phyloP scores from a whole-genome alignment of 306 rosid species.

The Leucaena leucocephala region DNA sequence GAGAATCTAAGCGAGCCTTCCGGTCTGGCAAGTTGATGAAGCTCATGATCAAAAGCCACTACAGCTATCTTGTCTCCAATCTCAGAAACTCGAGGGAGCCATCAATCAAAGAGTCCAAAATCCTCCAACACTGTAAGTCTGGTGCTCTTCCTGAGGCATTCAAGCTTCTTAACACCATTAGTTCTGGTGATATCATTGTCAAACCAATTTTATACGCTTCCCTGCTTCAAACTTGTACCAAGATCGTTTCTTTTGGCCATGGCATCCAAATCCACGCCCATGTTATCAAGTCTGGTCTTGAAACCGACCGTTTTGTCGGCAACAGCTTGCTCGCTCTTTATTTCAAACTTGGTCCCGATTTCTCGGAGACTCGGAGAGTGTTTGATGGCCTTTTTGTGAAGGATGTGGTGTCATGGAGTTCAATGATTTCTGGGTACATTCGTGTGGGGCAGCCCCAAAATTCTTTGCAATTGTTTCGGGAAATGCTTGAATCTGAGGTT shows the following conservation, averaged over 20 bases:
- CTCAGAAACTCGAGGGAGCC: slow-evolving; percentile 21
- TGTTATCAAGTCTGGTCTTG: slow-evolving; percentile 70
- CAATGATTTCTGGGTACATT: slow-evolving; percentile 74
- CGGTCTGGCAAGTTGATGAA: slow-evolving; percentile 43
- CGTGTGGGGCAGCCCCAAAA: slow-evolving; percentile 44
- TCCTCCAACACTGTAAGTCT: slow-evolving; percentile 51
- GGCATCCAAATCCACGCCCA: slow-evolving; percentile 74
- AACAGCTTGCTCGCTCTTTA: slow-evolving; percentile 80
- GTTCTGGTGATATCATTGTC: slow-evolving; percentile 33
- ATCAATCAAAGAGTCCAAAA: slow-evolving; percentile 43
- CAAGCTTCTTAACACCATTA: slow-evolving; percentile 49
- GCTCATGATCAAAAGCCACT: slow-evolving; percentile 48
- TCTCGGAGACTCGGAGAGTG: slow-evolving; percentile 54
- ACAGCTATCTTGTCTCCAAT: slow-evolving; percentile 45
- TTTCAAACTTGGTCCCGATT: slow-evolving; percentile 58
- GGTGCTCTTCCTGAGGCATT: slow-evolving; percentile 57
- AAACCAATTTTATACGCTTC: slow-evolving; percentile 75
- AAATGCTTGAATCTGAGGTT: slow-evolving; percentile 53
- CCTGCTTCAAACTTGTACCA: slow-evolving; percentile 65
- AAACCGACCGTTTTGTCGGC: slow-evolving; percentile 71
- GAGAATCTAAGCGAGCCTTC: not conserved
- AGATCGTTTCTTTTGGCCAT: slow-evolving; percentile 47
- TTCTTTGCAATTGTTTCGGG: slow-evolving; percentile 50
- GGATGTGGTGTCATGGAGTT: slow-evolving; percentile 86
- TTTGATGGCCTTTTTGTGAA: slow-evolving; percentile 59